Evolutionary conservation across 352 stramenopile species (phyloP).

Genomic region (Globisporangium okanoganense): DNA sequence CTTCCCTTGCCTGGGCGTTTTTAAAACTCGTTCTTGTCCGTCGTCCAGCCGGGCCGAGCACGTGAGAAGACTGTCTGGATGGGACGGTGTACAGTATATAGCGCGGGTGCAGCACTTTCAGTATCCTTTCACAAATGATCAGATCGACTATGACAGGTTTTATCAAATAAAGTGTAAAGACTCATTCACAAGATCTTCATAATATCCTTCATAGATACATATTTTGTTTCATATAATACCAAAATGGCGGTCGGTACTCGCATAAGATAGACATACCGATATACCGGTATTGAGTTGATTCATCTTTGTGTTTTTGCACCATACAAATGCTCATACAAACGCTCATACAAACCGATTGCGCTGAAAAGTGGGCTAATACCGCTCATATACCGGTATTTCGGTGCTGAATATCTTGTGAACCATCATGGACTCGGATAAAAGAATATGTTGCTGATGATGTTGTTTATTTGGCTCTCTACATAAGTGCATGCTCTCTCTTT

Average conservation of each 20-base stretch:
- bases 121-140: not conserved
- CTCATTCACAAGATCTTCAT: too few species aligned
- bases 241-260: not conserved
- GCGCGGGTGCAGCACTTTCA: too few species aligned
- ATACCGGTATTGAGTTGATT: not conserved
- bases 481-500: not conserved
- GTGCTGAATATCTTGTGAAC: not conserved
- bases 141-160: not conserved
- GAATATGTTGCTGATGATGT: not conserved
- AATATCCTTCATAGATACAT: too few species aligned
- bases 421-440: not conserved
- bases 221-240: not conserved
- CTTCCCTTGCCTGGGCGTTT: constrained; percentile 1
- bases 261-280: not conserved
- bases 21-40: not conserved
- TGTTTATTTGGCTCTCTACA: constrained; percentile 7
- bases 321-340: not conserved
- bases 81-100: not conserved
- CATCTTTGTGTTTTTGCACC: too few species aligned
- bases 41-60: not conserved
- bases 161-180: not conserved
- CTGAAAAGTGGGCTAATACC: not conserved
- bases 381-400: not conserved
- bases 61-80: not conserved
- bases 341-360: too few species aligned